Evolutionary conservation across 805 yeast genomes (phyloP), one percentile per base, ranked within the genome.

Genomic region (Sugiyamaella lignohabitans): DNA sequence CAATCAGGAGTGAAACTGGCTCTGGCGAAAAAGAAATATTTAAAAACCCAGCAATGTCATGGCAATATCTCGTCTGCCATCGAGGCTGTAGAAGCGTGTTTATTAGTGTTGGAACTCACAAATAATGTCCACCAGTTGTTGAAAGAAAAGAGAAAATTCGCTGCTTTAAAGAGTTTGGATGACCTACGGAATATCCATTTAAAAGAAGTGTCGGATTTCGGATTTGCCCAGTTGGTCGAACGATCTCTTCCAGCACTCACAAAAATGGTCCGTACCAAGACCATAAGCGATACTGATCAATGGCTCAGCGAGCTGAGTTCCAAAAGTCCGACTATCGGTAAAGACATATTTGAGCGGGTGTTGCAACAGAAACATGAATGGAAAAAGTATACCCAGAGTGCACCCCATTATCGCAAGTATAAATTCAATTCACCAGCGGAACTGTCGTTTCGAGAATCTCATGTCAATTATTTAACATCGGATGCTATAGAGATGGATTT

Each of bases 401-500:
- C 74, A 48, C 67, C 65, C 3, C 68, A 70, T 27, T 70, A 81
- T 43, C 62, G 70, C 3, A 66, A 74, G 5, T 86, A 78, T 61
- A 80, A 84, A 57, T 75, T 91, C 53, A 89, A 89, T 61, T 85
- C 96, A 0, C 85, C 95, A 0, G 85, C 89, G 3, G 98, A 91
- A 62, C 64, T 77, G 5, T 78, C 95, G 4, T 70, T 87, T 59
- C 72, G 97, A 56, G 79, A 78, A 39, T 72, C 81, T 0, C 66
- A 68, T 43, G 61, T 63, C 48, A 71, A 75, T 54, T 71, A 81
- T 2, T 65, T 82, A 42, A 67, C 71, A 5, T 76, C 74, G 43
- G 67, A 68, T 3, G 59, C 61, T n/a, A 54, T 73, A 3, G 65
- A 67, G 16, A 72, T 87, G 27, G 80, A 81, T 47, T 63, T 89